Percentiles rank a stretch among this genome's conserved stretches.
phyloP scores from a whole-genome alignment of 306 rosid genomes.

The Malus orientalis region DNA sequence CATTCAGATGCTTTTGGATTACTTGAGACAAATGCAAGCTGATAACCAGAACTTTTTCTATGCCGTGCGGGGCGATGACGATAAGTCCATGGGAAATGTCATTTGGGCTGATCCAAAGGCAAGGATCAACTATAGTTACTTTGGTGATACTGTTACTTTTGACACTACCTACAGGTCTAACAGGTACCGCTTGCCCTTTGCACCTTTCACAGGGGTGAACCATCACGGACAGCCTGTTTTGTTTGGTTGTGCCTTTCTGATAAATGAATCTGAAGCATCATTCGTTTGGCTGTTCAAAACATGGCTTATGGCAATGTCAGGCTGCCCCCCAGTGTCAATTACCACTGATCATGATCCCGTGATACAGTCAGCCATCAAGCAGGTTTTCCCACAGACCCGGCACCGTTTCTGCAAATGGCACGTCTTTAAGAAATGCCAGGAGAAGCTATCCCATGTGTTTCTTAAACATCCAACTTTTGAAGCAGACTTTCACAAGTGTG shows the following conservation, averaged over 20 bases:
- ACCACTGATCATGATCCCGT: constrained; percentile 90
- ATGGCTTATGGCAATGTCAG: constrained; percentile 92
- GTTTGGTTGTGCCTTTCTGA: constrained; percentile 91
- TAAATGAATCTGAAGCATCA: constrained; percentile 86
- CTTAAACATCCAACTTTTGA: constrained; percentile 82
- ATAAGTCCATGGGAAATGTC: constrained; percentile 61
- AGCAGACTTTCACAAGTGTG: constrained; percentile 94
- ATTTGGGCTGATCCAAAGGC: constrained; percentile 97
- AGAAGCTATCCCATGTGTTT: constrained; percentile 84
- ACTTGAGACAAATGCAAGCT: constrained; percentile 76
- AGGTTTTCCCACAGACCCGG: constrained; percentile 82
- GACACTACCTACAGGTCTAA: constrained; percentile 97
- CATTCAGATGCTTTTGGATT: constrained; percentile 78
- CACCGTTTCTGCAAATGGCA: constrained; percentile 99
- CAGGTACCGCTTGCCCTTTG: constrained; percentile 93
- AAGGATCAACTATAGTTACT: constrained; percentile 68
- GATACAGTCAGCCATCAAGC: constrained; percentile 63
- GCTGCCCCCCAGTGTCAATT: constrained; percentile 74
- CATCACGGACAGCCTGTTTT: constrained; percentile 97
- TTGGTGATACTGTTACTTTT: constrained; percentile 93
- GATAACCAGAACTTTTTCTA: constrained; percentile 77
- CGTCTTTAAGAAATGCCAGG: constrained; percentile 92
- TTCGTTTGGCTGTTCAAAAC: constrained; percentile 90
- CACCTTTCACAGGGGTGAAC: constrained; percentile 91
- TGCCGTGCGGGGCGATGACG: constrained; percentile 86